Base-by-base conservation (phyloP, 345 rosid genomes). In the Euclidium syriacum region DNA sequence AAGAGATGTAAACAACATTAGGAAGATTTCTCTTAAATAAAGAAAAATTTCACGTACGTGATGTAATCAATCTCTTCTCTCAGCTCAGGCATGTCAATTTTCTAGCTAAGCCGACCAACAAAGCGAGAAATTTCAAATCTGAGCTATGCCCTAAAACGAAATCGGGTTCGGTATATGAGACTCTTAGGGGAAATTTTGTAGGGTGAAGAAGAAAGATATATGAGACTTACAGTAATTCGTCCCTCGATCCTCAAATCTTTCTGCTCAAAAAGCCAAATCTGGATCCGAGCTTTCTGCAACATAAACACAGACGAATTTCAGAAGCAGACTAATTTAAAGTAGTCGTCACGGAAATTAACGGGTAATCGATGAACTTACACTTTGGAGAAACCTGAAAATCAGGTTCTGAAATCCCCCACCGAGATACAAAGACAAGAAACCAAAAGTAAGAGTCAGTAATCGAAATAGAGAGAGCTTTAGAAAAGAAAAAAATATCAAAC, bases 191-290 rank as follows among this genome's bases (percentile, higher is more conserved):
- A 10, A 23, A 23, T 1, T 5, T 11, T 12, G 10, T 2, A 47
- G 4, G 10, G 16, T 15, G 16, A 25, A 24, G 53, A 23, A 25
- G 23, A n/a, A 14, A 15, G 6, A 6, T n/a, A 50, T 26, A 59
- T 15, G 16, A n/a, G 25, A 57, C 65, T 67, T 4, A 67, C 72
- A 48, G 63, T 67, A 18, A 67, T 67, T 8, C 72, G 64, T 52
- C 95, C 97, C 67, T 90, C 94, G 34, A 87, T 87, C 67, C 94
- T 83, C 75, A 75, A 38, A 68, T 90, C 95, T 60, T 83, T 87
- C 89, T 90, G 95, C 78, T 87, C 95, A 58, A 85, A 90, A 8
- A 90, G 88, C 95, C 95, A 90, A 75, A 87, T 87, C 83, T 87
- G 90, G 52, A 90, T 85, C 19, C 92, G 80, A 61, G 95, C 90